phyloP scores from a whole-genome alignment of 2,329 filamentous ascomycete species.

The Magnaporthiopsis rhizophila region DNA sequence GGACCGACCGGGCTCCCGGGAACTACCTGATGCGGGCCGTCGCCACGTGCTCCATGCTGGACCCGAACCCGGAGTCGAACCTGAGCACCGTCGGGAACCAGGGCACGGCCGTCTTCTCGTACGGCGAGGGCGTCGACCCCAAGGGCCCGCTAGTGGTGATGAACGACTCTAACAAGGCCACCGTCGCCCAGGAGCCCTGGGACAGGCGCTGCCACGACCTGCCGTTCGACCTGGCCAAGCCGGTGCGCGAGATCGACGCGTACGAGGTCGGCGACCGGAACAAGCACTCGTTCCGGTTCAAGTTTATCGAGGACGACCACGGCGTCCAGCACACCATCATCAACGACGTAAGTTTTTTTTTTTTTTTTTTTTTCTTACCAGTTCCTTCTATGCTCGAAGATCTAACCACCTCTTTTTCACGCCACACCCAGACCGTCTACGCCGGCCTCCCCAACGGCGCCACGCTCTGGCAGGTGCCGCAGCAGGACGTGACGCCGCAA shows the following conservation, averaged over 20 bases:
- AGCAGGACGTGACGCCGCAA: not conserved
- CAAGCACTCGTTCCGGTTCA: conserved; percentile 25
- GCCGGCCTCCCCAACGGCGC: conserved; percentile 5
- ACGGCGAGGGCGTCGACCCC: conserved; percentile 16
- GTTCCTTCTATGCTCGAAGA: no score
- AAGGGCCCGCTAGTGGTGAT: conserved; percentile 18
- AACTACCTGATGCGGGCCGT: conserved; percentile 10
- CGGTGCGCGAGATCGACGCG: conserved; percentile 21
- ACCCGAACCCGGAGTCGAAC: not conserved
- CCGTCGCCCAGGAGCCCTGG: conserved; percentile 20
- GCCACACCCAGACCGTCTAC: conserved; percentile 2
- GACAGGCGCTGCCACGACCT: conserved; percentile 25
- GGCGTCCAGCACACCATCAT: conserved; percentile 27
- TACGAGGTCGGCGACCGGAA: conserved; percentile 22
- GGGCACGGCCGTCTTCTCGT: conserved; percentile 23
- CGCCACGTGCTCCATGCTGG: conserved; percentile 7
- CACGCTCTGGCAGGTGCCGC: conserved; percentile 7
- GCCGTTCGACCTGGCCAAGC: conserved; percentile 25
- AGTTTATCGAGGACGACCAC: conserved; percentile 26
- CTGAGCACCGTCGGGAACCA: conserved; percentile 20
- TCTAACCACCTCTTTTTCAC: no score
- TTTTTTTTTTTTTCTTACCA: not conserved
- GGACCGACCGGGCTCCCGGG: conserved; percentile 44
- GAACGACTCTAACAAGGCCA: not conserved
- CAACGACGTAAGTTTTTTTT: conserved; percentile 21